A percentile compares a stretch with the other conserved stretches of the same genome.
These are phyloP conservation scores for Eleusine coracana DNA, from an alignment of 176 grass and related monocot genomes.

Conservation along the genomic window DNA sequence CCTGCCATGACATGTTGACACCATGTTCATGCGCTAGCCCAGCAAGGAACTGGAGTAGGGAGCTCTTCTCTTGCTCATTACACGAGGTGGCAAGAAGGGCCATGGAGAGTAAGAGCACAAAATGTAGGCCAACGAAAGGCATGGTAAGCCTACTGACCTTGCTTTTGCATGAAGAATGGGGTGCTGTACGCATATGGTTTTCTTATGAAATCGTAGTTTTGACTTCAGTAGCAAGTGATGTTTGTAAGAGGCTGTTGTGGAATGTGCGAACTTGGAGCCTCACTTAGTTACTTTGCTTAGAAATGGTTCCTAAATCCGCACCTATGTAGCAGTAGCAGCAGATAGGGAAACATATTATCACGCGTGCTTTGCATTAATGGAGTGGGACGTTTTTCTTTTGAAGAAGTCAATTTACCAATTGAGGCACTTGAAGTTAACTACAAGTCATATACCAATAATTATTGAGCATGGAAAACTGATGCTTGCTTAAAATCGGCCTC, in stretches of 20 bases:
- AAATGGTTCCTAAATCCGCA: too few species aligned
- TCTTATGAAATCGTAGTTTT: not conserved
- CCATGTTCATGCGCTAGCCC: not conserved
- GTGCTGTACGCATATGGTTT: not conserved
- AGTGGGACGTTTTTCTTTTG: not conserved
- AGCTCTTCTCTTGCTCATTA: conserved; percentile 28
- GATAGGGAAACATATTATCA: not conserved
- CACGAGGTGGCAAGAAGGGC: not conserved
- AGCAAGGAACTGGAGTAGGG: conserved; percentile 39
- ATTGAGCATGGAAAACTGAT: not conserved
- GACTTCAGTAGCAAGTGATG: not conserved
- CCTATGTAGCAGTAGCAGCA: too few species aligned
- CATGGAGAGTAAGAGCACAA: not conserved
- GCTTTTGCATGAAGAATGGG: not conserved
- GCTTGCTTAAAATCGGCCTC: not conserved
- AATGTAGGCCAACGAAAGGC: not conserved
- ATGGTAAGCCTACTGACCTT: not conserved
- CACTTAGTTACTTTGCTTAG: not conserved
- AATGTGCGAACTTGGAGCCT: not conserved
- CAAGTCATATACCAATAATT: not conserved
- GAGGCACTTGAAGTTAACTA: too few species aligned
- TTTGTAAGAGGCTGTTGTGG: not conserved
- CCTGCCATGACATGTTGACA: not conserved
- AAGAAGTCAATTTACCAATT: not conserved
- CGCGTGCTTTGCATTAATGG: not conserved